Evolutionary conservation across 768 basidiomycete genomes (phyloP).

Genomic region (Steccherinum ochraceum): DNA sequence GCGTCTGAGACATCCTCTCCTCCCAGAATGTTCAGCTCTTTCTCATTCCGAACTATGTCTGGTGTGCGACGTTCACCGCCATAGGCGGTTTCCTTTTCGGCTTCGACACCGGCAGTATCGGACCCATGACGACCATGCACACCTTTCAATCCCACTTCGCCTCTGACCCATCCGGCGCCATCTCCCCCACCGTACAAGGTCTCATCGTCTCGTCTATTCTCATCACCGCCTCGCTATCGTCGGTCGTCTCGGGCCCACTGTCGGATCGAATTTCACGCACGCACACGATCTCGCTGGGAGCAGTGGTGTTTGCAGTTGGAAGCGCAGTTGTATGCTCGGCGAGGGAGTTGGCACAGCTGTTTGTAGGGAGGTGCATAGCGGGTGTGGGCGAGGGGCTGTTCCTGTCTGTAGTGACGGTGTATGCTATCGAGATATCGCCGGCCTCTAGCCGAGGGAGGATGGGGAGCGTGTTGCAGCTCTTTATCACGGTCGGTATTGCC

Average conservation of each 20-base stretch:
- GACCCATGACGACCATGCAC: conserved; percentile 41
- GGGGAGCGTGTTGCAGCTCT: conserved; percentile 34
- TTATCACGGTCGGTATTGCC: conserved; percentile 37
- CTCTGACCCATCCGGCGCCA: conserved; percentile 12
- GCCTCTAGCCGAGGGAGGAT: conserved; percentile 33
- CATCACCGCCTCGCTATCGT: conserved; percentile 34
- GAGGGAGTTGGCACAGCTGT: conserved; percentile 28
- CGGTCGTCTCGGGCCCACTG: conserved; percentile 34
- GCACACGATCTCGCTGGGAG: conserved; percentile 37
- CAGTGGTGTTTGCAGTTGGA: conserved; percentile 35
- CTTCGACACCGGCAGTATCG: conserved; percentile 32
- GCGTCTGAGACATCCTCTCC: not conserved
- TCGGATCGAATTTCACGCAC: conserved; percentile 42
- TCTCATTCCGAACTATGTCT: conserved; percentile 20
- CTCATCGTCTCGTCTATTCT: conserved; percentile 38
- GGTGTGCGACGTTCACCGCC: conserved; percentile 24
- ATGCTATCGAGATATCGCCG: conserved; percentile 37
- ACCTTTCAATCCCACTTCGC: conserved; percentile 33
- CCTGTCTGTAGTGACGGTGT: conserved; percentile 34
- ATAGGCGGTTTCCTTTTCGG: conserved; percentile 31
- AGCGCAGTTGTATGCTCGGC: conserved; percentile 33
- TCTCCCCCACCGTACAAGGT: conserved; percentile 34
- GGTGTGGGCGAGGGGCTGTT: conserved; percentile 43
- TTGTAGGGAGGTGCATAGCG: conserved; percentile 39
- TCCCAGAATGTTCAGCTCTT: not conserved